A percentile compares a stretch with the other conserved stretches of the same genome.
Evolutionary conservation across 2,329 filamentous ascomycete species (phyloP).

Genomic region (Teratosphaeria epicoccoides): DNA sequence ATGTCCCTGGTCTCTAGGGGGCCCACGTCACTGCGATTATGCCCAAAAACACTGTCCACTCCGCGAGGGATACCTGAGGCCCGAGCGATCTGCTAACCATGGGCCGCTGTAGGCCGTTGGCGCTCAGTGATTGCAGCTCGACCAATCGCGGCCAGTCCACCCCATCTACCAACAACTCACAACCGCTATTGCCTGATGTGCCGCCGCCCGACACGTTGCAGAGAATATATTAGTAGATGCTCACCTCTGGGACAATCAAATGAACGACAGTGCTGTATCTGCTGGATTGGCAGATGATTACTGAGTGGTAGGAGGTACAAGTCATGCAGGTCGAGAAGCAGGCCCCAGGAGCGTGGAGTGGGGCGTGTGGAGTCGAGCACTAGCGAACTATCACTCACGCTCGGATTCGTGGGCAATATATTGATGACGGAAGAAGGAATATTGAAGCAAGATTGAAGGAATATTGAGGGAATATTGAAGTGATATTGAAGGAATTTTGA

Average conservation of each 20-base stretch:
- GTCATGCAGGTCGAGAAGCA: slow-evolving; percentile 7
- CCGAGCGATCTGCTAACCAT: background rate
- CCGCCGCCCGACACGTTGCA: background rate
- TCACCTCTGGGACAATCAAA: background rate
- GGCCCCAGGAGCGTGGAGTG: slow-evolving; percentile 2
- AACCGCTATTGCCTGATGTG: background rate
- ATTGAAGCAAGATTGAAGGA: too few relatives aligned
- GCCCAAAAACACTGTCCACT: background rate
- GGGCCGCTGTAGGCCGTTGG: background rate
- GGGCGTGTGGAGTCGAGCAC: background rate
- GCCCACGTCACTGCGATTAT: background rate
- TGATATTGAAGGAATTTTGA: too few relatives aligned
- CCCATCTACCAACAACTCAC: background rate
- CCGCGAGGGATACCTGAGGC: background rate
- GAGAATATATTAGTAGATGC: background rate
- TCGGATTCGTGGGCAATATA: background rate
- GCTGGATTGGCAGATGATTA: background rate
- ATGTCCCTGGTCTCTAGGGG: background rate
- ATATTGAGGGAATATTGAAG: too few relatives aligned
- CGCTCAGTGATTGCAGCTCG: background rate
- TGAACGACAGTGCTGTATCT: background rate
- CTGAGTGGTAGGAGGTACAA: background rate
- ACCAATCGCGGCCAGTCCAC: background rate
- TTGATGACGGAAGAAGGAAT: background rate
- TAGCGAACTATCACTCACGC: background rate